These are phyloP conservation scores for Herpotrichia juniperi DNA, from an alignment of 2,329 filamentous ascomycete species.

Conservation along the genomic window DNA sequence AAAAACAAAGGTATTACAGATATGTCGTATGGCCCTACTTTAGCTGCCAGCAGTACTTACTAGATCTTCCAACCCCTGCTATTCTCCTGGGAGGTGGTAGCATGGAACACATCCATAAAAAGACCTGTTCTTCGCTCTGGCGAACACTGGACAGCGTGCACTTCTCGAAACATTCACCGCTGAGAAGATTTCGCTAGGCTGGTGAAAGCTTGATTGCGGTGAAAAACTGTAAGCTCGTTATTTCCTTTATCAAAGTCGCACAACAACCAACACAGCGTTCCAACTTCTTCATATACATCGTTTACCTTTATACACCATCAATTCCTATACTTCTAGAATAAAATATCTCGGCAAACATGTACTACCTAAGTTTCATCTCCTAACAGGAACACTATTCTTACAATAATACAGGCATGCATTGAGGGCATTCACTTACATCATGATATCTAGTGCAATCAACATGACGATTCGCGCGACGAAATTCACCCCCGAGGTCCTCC, in stretches of 20 bases:
- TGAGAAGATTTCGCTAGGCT: neutral
- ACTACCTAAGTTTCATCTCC: neutral
- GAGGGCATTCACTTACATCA: neutral
- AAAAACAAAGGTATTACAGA: too few species aligned
- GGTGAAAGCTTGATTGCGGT: neutral
- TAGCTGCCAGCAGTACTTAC: too few species aligned
- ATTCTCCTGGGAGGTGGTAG: too few species aligned
- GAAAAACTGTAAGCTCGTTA: neutral
- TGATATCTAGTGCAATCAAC: constrained; percentile 19
- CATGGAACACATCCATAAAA: too few species aligned
- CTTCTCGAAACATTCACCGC: too few species aligned
- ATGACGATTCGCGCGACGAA: constrained; percentile 76
- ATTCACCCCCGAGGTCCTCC: constrained; percentile 78
- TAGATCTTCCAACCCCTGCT: too few species aligned
- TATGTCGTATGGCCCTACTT: too few species aligned
- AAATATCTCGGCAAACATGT: neutral
- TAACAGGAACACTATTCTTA: neutral
- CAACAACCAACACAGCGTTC: neutral
- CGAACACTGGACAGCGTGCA: too few species aligned
- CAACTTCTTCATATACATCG: neutral
- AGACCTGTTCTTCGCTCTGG: too few species aligned
- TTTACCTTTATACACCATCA: neutral
- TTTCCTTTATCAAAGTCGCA: neutral
- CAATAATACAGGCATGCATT: neutral
- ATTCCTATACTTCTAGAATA: neutral